These are phyloP conservation scores for Candida sojae DNA, from an alignment of 1,139 yeast species.

Conservation along the genomic window DNA sequence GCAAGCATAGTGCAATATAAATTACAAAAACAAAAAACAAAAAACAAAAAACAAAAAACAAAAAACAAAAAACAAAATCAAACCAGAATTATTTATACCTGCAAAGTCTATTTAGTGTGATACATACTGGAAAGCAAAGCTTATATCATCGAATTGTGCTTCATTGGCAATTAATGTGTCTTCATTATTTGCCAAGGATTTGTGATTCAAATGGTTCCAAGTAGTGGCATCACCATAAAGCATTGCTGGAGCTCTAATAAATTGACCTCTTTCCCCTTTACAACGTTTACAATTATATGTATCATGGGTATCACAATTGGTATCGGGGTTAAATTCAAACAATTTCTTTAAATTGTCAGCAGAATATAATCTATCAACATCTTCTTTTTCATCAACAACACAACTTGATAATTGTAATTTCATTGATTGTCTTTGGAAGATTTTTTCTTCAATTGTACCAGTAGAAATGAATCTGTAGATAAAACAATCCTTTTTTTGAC, in stretches of 20 bases:
- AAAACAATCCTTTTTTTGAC: slow-evolving; percentile 95
- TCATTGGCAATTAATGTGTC: slow-evolving; percentile 81
- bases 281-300: slow-evolving; percentile 90
- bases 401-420: slow-evolving; percentile 90
- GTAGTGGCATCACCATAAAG: slow-evolving; percentile 96
- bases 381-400: slow-evolving; percentile 95
- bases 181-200: slow-evolving; percentile 61
- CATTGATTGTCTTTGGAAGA: slow-evolving; percentile 96
- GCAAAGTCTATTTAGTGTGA: slow-evolving; percentile 52
- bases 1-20: neutral
- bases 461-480: slow-evolving; percentile 92
- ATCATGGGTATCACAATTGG: slow-evolving; percentile 89
- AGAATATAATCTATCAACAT: slow-evolving; percentile 88
- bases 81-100: too few species aligned
- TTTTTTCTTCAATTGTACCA: slow-evolving; percentile 95
- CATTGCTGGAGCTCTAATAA: slow-evolving; percentile 77
- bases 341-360: slow-evolving; percentile 76
- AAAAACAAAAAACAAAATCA: neutral
- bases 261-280: slow-evolving; percentile 55
- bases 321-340: slow-evolving; percentile 68
- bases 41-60: neutral
- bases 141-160: slow-evolving; percentile 63
- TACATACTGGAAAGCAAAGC: slow-evolving; percentile 90
- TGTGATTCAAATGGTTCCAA: slow-evolving; percentile 87
- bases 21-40: neutral